These are phyloP conservation scores for Pichia sp. DNA, from an alignment of 1,139 yeast species.

Conservation along the genomic window DNA sequence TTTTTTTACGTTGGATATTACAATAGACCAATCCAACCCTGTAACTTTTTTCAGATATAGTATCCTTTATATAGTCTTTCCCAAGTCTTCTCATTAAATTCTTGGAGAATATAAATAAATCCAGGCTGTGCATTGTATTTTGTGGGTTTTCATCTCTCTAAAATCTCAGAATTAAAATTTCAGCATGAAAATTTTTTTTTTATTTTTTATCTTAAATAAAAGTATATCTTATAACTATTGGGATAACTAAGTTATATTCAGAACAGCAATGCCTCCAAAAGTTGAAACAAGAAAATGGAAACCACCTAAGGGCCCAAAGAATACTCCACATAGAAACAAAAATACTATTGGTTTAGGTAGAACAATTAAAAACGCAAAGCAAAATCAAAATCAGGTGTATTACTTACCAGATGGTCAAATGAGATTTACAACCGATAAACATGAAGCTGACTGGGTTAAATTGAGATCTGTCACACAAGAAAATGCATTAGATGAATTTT, in stretches of 20 bases:
- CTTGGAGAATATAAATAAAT: background rate
- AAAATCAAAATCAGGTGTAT: conserved; percentile 61
- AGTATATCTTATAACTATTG: too few species aligned
- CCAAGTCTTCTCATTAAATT: background rate
- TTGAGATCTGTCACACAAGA: conserved; percentile 93
- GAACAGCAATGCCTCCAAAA: conserved; percentile 36
- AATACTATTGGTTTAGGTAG: conserved; percentile 83
- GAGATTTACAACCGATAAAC: conserved; percentile 76
- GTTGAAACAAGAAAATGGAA: conserved; percentile 47
- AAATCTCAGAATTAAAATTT: background rate
- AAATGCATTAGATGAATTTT: conserved; percentile 86
- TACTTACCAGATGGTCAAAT: conserved; percentile 79
- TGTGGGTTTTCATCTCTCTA: background rate
- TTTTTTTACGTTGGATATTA: background rate
- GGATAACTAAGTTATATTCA: too few species aligned
- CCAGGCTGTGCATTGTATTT: background rate
- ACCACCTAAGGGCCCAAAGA: conserved; percentile 89
- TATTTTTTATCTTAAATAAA: too few species aligned
- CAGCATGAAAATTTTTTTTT: conserved; percentile 2
- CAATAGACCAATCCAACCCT: too few species aligned
- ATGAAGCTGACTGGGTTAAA: conserved; percentile 84
- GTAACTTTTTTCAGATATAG: too few species aligned
- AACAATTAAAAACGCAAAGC: conserved; percentile 69
- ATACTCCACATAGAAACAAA: conserved; percentile 75
- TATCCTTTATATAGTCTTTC: too few species aligned